Base-by-base conservation (phyloP, 805 yeast genomes). In the Lachancea sp. region DNA sequence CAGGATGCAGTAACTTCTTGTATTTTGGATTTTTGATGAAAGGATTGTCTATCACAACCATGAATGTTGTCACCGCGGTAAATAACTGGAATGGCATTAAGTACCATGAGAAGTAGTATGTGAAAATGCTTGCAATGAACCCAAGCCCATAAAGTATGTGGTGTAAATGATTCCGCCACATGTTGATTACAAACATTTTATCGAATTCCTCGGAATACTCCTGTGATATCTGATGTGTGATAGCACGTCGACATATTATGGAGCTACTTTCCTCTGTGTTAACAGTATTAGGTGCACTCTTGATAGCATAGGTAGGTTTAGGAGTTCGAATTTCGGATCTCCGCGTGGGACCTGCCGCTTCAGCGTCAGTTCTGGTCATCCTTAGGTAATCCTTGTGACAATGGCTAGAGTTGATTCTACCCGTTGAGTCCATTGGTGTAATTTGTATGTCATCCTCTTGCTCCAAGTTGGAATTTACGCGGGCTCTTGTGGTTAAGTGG, bases 1-100 rank as follows among this genome's bases (percentile, higher is more conserved):
- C 82, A 0, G 95, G 94, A 54, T 84, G 92, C 12, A 83, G 68
- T 36, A 66, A 72, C 55, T 62, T 70, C 54, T 69, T 71, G 62
- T 52, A 72, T 43, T 51, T 67, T 18, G 64, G 75, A 28, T 68
- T 48, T 9, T 60, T 43, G 48, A 64, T 70, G 16, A 74, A 65
- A 17, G 70, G 60, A 1, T 48, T 50, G 26, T 58, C 56, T 26
- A 74, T 52, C 25, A 80, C 75, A 8, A 66, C 47, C 44, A 72
- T 69, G 56, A 79, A 83, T 17, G 78, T 63, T 29, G 78, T 48
- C 3, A 83, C 72, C 1, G 83, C 75, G 25, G 80, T 63, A 16
- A 78, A 71, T 38, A 82, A 58, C 40, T 84, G 88, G 42, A 78
- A 72, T 8, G 80, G 78, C 57, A 83, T 63, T 43, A 76, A 72